Percentiles rank a stretch among this genome's conserved stretches.
phyloP scores from a whole-genome alignment of 805 yeast species.

The Sugiyamaella smithiae region DNA sequence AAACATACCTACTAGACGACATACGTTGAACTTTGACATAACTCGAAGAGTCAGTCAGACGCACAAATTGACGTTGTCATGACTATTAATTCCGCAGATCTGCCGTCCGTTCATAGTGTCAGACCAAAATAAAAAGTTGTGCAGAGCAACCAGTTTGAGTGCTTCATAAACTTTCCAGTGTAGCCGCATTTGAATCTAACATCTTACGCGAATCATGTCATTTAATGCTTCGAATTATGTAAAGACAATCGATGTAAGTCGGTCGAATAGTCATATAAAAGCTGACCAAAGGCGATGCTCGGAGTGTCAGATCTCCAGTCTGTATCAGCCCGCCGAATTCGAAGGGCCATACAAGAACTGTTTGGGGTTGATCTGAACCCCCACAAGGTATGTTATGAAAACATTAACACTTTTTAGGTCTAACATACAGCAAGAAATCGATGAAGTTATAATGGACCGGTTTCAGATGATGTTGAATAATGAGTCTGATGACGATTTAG shows the following conservation, averaged over 20 bases:
- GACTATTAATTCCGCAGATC: no score
- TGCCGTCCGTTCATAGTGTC: no score
- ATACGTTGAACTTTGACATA: no score
- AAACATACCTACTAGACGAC: no score
- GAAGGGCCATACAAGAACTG: slow-evolving; percentile 69
- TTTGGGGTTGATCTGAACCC: slow-evolving; percentile 53
- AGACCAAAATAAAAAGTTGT: no score
- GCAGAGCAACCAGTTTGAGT: no score
- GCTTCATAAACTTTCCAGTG: no score
- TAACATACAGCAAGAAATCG: slow-evolving; percentile 50
- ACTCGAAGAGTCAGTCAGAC: no score
- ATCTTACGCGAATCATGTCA: no score
- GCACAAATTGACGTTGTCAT: no score
- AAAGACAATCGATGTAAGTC: slow-evolving; percentile 66
- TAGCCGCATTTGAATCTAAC: no score
- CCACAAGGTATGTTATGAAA: slow-evolving; percentile 32
- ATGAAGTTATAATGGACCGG: slow-evolving; percentile 57
- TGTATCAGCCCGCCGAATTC: slow-evolving; percentile 66
- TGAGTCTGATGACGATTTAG: background rate
- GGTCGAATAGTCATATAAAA: background rate
- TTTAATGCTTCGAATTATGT: slow-evolving; percentile 40
- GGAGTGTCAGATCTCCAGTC: slow-evolving; percentile 66
- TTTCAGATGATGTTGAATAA: slow-evolving; percentile 47
- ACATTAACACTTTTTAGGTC: no score
- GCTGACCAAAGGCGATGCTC: slow-evolving; percentile 66